A percentile compares a stretch with the other conserved stretches of the same genome.
Conservation (phyloP, 495 filamentous ascomycete genomes). For the Penicilliopsis zonata region DNA sequence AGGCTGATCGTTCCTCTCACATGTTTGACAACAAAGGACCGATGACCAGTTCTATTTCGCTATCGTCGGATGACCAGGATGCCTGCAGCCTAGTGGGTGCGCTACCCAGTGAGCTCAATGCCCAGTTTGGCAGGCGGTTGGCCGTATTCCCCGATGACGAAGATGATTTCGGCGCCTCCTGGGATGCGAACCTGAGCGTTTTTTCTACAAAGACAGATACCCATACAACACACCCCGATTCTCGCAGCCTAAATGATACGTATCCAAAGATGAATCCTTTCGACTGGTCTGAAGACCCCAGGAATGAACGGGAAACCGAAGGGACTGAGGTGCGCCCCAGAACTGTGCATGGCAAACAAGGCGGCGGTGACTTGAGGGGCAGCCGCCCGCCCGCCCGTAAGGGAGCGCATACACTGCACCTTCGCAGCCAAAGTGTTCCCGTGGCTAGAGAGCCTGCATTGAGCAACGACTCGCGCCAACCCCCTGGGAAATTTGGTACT, state of each 20-base stretch:
- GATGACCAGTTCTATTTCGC: conserved; percentile 7
- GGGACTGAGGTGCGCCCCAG: conserved; percentile 59
- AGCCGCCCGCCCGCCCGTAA: conserved; percentile 66
- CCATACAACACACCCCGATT: conserved; percentile 1
- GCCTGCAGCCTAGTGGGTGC: conserved; percentile 20
- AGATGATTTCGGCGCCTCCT: no score
- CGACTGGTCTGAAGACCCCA: conserved; percentile 72
- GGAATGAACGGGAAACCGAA: conserved; percentile 33
- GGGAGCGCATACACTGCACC: conserved; percentile 62
- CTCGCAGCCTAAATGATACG: conserved; percentile 5
- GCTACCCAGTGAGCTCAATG: conserved; percentile 16
- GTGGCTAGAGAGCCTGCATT: conserved; percentile 52
- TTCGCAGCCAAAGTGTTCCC: conserved; percentile 94
- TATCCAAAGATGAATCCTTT: conserved; percentile 46
- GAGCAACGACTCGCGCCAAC: conserved; percentile 41
- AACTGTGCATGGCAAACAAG: conserved; percentile 86
- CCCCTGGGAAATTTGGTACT: conserved; percentile 72
- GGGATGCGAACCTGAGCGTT: no score
- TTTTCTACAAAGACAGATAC: background rate
- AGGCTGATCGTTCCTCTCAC: conserved; percentile 14
- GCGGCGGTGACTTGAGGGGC: conserved; percentile 54
- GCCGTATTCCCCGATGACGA: no score
- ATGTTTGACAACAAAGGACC: conserved; percentile 21
- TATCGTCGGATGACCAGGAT: conserved; percentile 20
- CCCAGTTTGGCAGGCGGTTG: conserved; percentile 1